A percentile compares a stretch with the other conserved stretches of the same genome.
Evolutionary conservation across 768 basidiomycete species (phyloP).

Genomic region (Paxillus involutus): DNA sequence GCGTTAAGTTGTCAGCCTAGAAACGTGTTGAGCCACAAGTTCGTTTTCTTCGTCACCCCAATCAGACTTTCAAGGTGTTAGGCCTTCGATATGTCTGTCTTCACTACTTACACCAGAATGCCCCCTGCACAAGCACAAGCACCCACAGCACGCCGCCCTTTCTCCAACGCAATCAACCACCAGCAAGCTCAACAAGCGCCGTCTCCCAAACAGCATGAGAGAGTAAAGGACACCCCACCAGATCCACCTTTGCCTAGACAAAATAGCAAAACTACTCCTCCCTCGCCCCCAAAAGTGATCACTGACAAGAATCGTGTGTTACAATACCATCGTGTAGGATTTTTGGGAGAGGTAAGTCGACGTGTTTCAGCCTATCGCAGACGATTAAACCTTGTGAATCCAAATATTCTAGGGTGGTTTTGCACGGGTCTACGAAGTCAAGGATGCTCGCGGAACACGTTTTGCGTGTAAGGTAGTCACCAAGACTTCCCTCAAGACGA

Average conservation of each 20-base stretch:
- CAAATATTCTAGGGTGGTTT: conserved; percentile 70
- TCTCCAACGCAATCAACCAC: conserved; percentile 41
- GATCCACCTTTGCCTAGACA: conserved; percentile 78
- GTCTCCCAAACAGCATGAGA: conserved; percentile 37
- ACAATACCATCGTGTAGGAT: conserved; percentile 72
- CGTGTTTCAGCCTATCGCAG: neutral
- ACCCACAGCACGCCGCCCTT: conserved; percentile 38
- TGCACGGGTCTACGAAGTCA: conserved; percentile 95
- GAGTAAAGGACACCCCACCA: conserved; percentile 37
- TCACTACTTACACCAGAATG: conserved; percentile 37
- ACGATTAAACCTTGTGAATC: neutral
- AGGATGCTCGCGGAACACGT: conserved; percentile 60
- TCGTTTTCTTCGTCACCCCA: neutral
- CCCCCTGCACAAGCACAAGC: conserved; percentile 30
- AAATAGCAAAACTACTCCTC: conserved; percentile 79
- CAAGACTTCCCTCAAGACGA: conserved; percentile 88
- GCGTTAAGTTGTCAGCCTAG: conserved; percentile 11
- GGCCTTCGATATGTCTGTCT: conserved; percentile 42
- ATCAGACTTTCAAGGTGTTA: conserved; percentile 44
- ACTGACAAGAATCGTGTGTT: conserved; percentile 56
- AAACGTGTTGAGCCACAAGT: conserved; percentile 13
- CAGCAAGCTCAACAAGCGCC: conserved; percentile 31
- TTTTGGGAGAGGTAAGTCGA: conserved; percentile 77
- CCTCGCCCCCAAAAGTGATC: conserved; percentile 78
- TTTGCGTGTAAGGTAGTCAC: conserved; percentile 94